phyloP scores from a whole-genome alignment of 2,329 filamentous ascomycete genomes.

The Neopestalotiopsis rosae region DNA sequence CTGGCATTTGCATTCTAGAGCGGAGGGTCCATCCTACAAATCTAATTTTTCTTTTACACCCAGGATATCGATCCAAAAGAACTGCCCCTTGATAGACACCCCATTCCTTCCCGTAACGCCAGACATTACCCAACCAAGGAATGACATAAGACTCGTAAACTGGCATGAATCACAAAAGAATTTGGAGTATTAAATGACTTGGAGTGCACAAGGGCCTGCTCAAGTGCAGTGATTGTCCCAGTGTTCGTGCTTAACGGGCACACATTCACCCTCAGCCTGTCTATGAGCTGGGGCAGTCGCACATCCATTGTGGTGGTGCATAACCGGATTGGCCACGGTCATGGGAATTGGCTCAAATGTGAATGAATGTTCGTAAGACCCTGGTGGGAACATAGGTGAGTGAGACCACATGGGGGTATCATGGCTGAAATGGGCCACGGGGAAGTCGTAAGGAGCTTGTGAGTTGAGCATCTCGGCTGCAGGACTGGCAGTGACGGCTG shows the following conservation, averaged over 20 bases:
- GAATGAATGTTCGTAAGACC: constrained; percentile 45
- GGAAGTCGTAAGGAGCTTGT: constrained; percentile 36
- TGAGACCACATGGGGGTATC: constrained; percentile 35
- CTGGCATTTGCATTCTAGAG: neutral
- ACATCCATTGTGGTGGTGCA: constrained; percentile 33
- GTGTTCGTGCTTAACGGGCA: constrained; percentile 42
- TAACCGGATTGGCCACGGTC: constrained; percentile 36
- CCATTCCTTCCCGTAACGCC: neutral
- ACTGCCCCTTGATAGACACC: neutral
- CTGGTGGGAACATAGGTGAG: no score
- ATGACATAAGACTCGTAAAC: neutral
- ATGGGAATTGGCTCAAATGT: constrained; percentile 43
- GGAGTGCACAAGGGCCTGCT: neutral
- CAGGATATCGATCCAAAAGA: no score
- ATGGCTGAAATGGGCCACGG: constrained; percentile 32
- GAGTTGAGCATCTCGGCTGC: constrained; percentile 37
- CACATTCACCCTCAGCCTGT: constrained; percentile 32
- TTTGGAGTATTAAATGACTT: neutral
- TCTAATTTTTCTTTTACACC: neutral
- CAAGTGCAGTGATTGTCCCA: constrained; percentile 33
- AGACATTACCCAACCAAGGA: neutral
- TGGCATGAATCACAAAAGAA: neutral
- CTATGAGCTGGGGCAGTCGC: constrained; percentile 30
- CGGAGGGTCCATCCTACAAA: neutral
- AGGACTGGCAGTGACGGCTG: constrained; percentile 38